Evolutionary conservation across 2,329 filamentous ascomycete species (phyloP).

Genomic region (Emmonsiellopsis sp.): DNA sequence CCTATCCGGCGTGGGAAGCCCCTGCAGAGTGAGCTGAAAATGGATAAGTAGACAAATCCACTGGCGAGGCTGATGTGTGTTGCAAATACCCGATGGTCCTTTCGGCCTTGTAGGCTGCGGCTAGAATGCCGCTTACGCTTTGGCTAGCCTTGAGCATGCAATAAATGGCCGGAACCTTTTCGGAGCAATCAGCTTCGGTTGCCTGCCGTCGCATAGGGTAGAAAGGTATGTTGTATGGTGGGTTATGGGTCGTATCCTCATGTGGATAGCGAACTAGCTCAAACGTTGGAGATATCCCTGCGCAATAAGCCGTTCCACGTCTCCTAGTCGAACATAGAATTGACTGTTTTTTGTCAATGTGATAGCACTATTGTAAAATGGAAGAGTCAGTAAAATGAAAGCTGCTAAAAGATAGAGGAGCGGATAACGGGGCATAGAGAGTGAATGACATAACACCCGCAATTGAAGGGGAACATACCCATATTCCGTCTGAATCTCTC

Average conservation of each 20-base stretch:
- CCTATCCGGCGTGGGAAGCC: too few species aligned
- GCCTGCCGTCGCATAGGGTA: neutral
- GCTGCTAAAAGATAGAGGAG: constrained; percentile 9
- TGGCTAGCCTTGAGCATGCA: too few species aligned
- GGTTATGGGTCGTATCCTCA: neutral
- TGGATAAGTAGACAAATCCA: too few species aligned
- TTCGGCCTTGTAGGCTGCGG: too few species aligned
- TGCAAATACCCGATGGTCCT: too few species aligned
- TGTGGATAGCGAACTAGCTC: constrained; percentile 44
- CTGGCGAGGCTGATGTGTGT: too few species aligned
- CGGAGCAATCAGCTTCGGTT: too few species aligned
- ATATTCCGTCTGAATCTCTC: constrained; percentile 98
- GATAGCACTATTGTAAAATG: constrained; percentile 56
- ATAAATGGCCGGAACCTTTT: too few species aligned
- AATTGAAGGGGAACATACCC: constrained; percentile 51
- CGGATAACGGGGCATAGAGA: neutral
- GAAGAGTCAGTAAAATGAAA: neutral
- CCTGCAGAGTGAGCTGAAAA: too few species aligned
- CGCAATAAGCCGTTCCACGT: constrained; percentile 87
- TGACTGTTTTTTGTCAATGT: constrained; percentile 97
- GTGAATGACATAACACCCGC: neutral
- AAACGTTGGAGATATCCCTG: constrained; percentile 93
- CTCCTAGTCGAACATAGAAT: constrained; percentile 90
- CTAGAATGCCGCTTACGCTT: too few species aligned
- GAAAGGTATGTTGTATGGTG: too few species aligned